These are phyloP conservation scores for Apostasia ramifera DNA, from an alignment of 106 monocot genomes.

Conservation along the genomic window DNA sequence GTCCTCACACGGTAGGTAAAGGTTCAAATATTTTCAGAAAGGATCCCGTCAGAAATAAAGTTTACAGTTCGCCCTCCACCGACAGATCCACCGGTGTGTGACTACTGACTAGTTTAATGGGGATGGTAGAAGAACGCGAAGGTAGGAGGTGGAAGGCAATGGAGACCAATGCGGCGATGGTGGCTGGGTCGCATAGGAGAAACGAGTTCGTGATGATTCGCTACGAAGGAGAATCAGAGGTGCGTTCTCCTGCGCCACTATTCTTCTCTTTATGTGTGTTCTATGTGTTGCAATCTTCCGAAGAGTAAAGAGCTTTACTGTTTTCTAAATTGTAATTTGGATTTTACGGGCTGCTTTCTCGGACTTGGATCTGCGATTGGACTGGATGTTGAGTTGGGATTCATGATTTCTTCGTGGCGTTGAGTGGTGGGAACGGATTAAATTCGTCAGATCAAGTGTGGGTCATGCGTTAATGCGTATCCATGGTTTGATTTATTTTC, in stretches of 20 bases:
- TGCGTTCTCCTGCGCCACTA: neutral
- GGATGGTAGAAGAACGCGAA: neutral
- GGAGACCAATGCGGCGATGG: constrained; percentile 85
- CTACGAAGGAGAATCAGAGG: constrained; percentile 55
- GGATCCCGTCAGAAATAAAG: too few relatives aligned
- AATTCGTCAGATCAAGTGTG: constrained; percentile 1
- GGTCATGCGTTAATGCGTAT: neutral
- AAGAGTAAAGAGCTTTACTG: too few relatives aligned
- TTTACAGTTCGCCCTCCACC: neutral
- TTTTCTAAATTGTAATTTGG: too few relatives aligned
- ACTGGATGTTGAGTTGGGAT: neutral
- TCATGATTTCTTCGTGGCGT: neutral
- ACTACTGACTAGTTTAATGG: neutral
- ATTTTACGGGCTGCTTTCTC: neutral
- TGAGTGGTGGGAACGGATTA: too few relatives aligned
- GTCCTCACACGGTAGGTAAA: too few relatives aligned
- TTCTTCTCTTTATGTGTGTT: too few relatives aligned
- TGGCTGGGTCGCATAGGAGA: constrained; percentile 72
- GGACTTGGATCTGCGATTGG: neutral
- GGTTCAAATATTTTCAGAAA: too few relatives aligned
- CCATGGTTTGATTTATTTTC: neutral
- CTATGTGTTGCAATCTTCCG: too few relatives aligned
- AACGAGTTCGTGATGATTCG: constrained; percentile 89
- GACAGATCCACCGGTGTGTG: neutral
- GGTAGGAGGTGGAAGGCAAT: constrained; percentile 19